A percentile compares a stretch with the other conserved stretches of the same genome.
Evolutionary conservation across 768 basidiomycete genomes (phyloP).

Genomic region (Mycena indigotica): DNA sequence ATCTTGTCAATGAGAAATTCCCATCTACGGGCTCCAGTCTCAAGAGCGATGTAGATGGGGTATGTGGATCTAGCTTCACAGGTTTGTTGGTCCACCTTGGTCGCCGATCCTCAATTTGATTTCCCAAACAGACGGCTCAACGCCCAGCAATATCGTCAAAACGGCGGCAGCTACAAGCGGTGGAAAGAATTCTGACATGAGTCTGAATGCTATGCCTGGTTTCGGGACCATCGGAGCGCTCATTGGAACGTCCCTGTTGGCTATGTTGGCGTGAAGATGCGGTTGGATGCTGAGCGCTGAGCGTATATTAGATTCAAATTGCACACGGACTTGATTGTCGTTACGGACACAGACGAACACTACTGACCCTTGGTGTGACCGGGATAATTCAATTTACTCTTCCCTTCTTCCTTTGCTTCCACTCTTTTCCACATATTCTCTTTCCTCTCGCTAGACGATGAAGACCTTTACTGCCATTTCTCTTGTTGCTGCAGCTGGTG

Average conservation of each 20-base stretch:
- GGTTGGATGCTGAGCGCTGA: not conserved
- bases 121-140: conserved; percentile 37
- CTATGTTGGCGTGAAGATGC: not conserved
- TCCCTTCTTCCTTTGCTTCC: conserved; percentile 14
- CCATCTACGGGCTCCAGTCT: conserved; percentile 36
- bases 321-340: not conserved
- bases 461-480: conserved; percentile 28
- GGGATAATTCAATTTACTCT: conserved; percentile 8
- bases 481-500: conserved; percentile 34
- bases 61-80: conserved; percentile 57
- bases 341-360: not conserved
- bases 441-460: conserved; percentile 19
- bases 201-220: not conserved
- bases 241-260: not conserved
- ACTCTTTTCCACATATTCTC: conserved; percentile 17
- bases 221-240: not conserved
- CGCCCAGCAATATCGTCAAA: conserved; percentile 38
- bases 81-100: conserved; percentile 37
- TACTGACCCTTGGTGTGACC: not conserved
- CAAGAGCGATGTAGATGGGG: conserved; percentile 31
- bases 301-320: not conserved
- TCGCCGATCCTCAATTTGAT: not conserved
- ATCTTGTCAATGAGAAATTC: conserved; percentile 37
- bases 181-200: conserved; percentile 3
- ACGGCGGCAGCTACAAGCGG: conserved; percentile 32